Conservation (phyloP, 257 asterid species). For the Echium plantagineum region DNA sequence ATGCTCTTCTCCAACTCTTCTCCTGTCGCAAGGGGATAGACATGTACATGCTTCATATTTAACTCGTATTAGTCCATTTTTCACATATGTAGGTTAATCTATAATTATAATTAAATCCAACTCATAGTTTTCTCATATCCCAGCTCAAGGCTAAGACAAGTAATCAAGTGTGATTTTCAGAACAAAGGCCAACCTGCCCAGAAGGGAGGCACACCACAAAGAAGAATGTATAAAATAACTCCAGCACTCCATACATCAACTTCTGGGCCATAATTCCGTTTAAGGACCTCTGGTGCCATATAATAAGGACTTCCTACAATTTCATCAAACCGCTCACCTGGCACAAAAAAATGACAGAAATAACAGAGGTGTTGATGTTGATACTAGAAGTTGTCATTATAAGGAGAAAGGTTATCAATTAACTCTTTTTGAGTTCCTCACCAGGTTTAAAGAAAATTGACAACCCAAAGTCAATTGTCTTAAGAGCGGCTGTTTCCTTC, state of each 20-base stretch:
- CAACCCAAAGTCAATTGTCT: conserved; percentile 60
- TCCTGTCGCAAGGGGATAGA: too few species aligned
- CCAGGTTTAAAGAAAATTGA: conserved; percentile 66
- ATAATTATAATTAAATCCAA: background rate
- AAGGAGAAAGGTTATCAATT: background rate
- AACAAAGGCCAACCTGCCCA: conserved; percentile 51
- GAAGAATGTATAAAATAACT: conserved; percentile 54
- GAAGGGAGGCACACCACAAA: conserved; percentile 75
- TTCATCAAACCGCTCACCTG: conserved; percentile 47
- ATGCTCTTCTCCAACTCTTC: too few species aligned
- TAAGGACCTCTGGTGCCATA: conserved; percentile 71
- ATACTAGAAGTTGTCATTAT: background rate
- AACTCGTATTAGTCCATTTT: too few species aligned
- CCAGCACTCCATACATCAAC: conserved; percentile 76
- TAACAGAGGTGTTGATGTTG: background rate
- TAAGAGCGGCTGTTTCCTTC: conserved; percentile 52
- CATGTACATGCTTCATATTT: too few species aligned
- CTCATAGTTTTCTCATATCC: background rate
- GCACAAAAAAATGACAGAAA: conserved; percentile 1
- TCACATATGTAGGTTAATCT: too few species aligned
- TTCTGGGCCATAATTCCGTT: conserved; percentile 63
- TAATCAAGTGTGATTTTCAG: background rate
- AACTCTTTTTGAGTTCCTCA: conserved; percentile 6
- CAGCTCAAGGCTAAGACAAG: background rate
- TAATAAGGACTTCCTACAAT: conserved; percentile 65